Percentiles rank a stretch among this genome's conserved stretches.
Evolutionary conservation across 106 monocot species (phyloP).

Genomic region (Xerophyta viscosa): DNA sequence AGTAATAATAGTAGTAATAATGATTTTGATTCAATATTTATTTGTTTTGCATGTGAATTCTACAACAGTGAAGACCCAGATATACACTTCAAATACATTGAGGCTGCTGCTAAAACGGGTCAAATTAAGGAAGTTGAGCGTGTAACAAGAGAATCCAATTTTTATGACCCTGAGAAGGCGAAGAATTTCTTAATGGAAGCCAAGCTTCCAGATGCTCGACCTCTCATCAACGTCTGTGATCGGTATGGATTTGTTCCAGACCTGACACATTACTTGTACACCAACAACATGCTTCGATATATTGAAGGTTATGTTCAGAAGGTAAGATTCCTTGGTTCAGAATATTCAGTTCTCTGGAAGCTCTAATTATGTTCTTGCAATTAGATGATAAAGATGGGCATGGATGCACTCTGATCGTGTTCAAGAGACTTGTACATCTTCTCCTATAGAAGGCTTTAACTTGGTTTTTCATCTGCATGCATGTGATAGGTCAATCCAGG

Average conservation of each 20-base stretch:
- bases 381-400: too few species aligned
- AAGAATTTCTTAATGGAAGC: slow-evolving; percentile 98
- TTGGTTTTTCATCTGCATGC: not conserved
- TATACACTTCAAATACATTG: slow-evolving; percentile 97
- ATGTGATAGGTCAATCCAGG: slow-evolving; percentile 74
- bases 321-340: slow-evolving; percentile 35
- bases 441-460: too few species aligned
- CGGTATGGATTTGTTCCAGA: slow-evolving; percentile 97
- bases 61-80: slow-evolving; percentile 90
- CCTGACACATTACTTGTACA: slow-evolving; percentile 92
- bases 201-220: slow-evolving; percentile 96
- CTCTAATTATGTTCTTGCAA: too few species aligned
- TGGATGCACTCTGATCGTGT: too few species aligned
- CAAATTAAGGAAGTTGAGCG: slow-evolving; percentile 99
- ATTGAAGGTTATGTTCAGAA: slow-evolving; percentile 99
- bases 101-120: slow-evolving; percentile 96
- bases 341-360: too few species aligned
- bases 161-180: slow-evolving; percentile 97
- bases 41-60: slow-evolving; percentile 6
- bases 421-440: too few species aligned
- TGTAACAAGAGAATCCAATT: slow-evolving; percentile 96
- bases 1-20: too few species aligned
- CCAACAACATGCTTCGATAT: slow-evolving; percentile 97
- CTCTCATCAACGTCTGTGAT: slow-evolving; percentile 96
- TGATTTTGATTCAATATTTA: too few species aligned